Evolutionary conservation across 148 eudicot species (phyloP), one percentile per base, ranked within the genome.

Genomic region (Camellia lanceoleosa): DNA sequence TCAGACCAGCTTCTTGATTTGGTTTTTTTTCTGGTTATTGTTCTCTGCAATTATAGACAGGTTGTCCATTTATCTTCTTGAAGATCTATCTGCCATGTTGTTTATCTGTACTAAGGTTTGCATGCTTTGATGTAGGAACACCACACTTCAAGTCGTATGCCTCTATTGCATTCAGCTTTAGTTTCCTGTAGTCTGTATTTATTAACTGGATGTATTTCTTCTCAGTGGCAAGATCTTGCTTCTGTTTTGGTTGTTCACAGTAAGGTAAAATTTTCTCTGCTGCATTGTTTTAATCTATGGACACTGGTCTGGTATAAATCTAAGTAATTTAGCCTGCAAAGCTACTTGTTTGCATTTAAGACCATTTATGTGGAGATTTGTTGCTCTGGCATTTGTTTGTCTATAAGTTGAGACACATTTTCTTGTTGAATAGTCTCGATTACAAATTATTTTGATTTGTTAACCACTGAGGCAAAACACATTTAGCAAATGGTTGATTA

Each of bases 181-280:
- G 92, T 92, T 61, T 90, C 99, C 73, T 88, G 92, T 81, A 89
- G 88, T 86, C 89, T 96, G 82, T 82, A 91, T 88, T 81, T 96
- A 63, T 81, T 96, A 76, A 92, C 92, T 43, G 90, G 84, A 71
- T 92, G 91, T 79, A 85, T 93, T 81, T 89, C 98, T 65, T 85
- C 99, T 41, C 94, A 94, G 73, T 92, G 93, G 92, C 87, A 82
- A 80, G 99, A 96, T 84, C 92, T 94, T 79, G 86, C 95, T 76
- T 86, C 81, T 83, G 89, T 92, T 80, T 79, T 96, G 76, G 84
- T 83, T 69, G 90, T 88, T 76, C 91, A 93, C 77, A 89, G 90
- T 72, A 94, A 91, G 98, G 99, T 96, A 84, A 84, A 71, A 6
- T 73, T 51, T 43, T 54, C 13, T 16, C 18, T 38, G 15, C 11